These are phyloP conservation scores for Albophoma yamanashiensis DNA, from an alignment of 2,329 filamentous ascomycete species.

Conservation along the genomic window DNA sequence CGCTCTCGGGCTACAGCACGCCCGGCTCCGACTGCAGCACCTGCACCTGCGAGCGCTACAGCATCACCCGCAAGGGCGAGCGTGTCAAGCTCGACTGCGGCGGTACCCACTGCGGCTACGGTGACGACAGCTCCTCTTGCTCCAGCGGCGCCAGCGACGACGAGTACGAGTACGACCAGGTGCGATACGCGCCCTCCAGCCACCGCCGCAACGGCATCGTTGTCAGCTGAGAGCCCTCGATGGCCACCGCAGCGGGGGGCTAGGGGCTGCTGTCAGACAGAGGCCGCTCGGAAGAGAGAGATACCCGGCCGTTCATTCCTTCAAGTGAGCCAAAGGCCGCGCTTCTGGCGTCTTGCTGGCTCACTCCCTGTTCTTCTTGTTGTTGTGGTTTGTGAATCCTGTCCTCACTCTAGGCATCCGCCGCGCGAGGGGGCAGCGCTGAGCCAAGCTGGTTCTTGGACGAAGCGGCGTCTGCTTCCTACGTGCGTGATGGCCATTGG, in stretches of 20 bases:
- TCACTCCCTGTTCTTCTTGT: constrained; percentile 13
- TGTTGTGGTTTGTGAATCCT: constrained; percentile 12
- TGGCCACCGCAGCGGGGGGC: background rate
- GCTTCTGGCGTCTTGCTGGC: constrained; percentile 16
- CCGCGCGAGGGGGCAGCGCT: constrained; percentile 15
- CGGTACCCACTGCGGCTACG: constrained; percentile 76
- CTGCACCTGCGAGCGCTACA: constrained; percentile 94
- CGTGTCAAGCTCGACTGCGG: constrained; percentile 95
- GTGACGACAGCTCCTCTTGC: constrained; percentile 58
- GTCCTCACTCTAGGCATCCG: constrained; percentile 11
- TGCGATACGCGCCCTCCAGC: constrained; percentile 34
- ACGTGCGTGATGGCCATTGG: constrained; percentile 28
- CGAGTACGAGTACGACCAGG: constrained; percentile 38
- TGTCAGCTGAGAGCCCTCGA: constrained; percentile 27
- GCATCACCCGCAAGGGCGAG: constrained; percentile 86
- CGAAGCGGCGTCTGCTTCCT: constrained; percentile 7
- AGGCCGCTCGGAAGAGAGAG: background rate
- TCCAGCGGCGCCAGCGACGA: constrained; percentile 56
- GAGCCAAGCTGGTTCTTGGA: constrained; percentile 34
- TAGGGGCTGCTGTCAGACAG: background rate
- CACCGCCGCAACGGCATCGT: constrained; percentile 56
- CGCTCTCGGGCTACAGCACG: constrained; percentile 68
- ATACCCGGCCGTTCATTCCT: constrained; percentile 21
- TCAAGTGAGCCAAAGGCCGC: constrained; percentile 14
- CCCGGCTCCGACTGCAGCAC: constrained; percentile 63